Evolutionary conservation across 306 rosid species (phyloP).

Genomic region (Crotalaria pallida): DNA sequence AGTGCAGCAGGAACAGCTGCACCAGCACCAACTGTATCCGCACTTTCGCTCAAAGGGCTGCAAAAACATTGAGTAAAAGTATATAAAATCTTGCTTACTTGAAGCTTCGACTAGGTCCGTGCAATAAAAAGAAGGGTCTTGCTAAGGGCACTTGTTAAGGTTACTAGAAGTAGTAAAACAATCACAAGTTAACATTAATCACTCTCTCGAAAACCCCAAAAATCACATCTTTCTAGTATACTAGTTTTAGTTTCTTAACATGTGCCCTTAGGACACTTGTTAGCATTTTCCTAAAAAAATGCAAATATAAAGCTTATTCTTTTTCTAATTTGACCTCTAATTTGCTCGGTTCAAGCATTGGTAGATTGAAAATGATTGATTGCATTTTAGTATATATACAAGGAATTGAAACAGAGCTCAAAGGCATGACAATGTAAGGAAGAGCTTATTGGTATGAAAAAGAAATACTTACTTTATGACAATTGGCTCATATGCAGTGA

Average conservation of each 20-base stretch:
- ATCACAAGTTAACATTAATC: too few species aligned
- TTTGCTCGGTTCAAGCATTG: too few species aligned
- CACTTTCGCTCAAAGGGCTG: constrained; percentile 87
- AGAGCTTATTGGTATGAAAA: background rate
- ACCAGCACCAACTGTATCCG: constrained; percentile 67
- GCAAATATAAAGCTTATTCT: background rate
- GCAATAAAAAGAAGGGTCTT: too few species aligned
- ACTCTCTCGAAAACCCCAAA: too few species aligned
- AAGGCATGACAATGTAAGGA: background rate
- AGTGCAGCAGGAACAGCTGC: constrained; percentile 61
- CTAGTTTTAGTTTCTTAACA: too few species aligned
- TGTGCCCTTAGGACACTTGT: too few species aligned
- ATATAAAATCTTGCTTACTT: background rate
- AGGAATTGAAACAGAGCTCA: background rate
- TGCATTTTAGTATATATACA: background rate
- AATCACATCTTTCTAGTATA: too few species aligned
- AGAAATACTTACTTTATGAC: constrained; percentile 63
- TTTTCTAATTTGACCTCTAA: too few species aligned
- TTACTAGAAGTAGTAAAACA: too few species aligned
- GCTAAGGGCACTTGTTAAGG: too few species aligned
- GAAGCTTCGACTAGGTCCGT: background rate
- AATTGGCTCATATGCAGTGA: constrained; percentile 83
- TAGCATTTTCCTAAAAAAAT: too few species aligned
- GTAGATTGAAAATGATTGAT: background rate
- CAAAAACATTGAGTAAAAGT: constrained; percentile 23